These are phyloP conservation scores for Lipomyces anomalus DNA, from an alignment of 805 yeast genomes.

Conservation along the genomic window DNA sequence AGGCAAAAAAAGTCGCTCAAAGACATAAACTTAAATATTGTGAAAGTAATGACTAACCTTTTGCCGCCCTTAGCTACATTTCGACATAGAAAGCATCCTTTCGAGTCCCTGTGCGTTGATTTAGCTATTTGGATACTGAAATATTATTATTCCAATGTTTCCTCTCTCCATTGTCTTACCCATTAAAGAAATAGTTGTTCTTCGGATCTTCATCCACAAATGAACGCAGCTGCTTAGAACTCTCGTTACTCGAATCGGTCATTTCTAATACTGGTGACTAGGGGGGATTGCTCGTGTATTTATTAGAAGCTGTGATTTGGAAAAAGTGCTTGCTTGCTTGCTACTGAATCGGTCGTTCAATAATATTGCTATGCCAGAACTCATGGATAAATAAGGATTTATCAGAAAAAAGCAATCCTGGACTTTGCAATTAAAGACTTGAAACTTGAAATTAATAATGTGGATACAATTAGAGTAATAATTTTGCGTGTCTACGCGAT, in stretches of 20 bases:
- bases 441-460: too few relatives aligned
- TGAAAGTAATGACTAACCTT: constrained; percentile 3
- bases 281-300: background rate
- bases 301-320: background rate
- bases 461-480: too few relatives aligned
- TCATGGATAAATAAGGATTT: too few relatives aligned
- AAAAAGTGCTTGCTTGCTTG: background rate
- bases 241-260: background rate
- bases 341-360: background rate
- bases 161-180: background rate
- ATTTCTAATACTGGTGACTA: background rate
- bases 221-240: background rate
- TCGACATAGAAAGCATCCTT: constrained; percentile 11
- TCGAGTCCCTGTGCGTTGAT: constrained; percentile 3
- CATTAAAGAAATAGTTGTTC: constrained; percentile 10
- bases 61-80: constrained; percentile 1
- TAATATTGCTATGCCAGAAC: background rate
- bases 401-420: too few relatives aligned
- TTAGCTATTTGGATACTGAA: background rate
- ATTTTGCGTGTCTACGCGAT: too few relatives aligned
- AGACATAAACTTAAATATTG: background rate
- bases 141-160: background rate
- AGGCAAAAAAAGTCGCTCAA: constrained; percentile 1
- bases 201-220: constrained; percentile 10
- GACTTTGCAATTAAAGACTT: too few relatives aligned